These are phyloP conservation scores for Pyricularia grisea DNA, from an alignment of 2,329 filamentous ascomycete species.

Conservation along the genomic window DNA sequence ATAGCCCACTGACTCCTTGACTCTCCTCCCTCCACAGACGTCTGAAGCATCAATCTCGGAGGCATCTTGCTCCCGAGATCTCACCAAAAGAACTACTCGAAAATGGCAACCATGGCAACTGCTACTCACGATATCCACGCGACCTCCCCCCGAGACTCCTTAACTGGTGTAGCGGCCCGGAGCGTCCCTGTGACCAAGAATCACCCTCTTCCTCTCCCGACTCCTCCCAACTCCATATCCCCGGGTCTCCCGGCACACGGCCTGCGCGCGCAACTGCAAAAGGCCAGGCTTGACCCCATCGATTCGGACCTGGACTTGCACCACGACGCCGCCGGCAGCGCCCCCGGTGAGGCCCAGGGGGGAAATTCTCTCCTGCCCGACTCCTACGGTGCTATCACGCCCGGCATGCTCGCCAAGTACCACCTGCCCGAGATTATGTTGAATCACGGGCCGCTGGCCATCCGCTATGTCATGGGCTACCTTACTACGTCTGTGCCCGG, in stretches of 20 bases:
- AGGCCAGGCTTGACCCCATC: constrained; percentile 52
- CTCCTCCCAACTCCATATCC: constrained; percentile 92
- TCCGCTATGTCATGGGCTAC: constrained; percentile 92
- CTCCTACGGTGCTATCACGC: constrained; percentile 73
- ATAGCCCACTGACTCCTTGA: constrained; percentile 7
- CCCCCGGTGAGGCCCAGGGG: constrained; percentile 24
- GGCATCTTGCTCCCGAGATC: constrained; percentile 9
- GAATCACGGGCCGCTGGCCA: constrained; percentile 81
- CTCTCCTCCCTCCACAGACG: constrained; percentile 19
- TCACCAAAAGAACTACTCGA: constrained; percentile 18
- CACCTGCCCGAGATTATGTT: constrained; percentile 87
- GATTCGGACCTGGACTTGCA: constrained; percentile 85
- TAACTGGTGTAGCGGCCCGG: constrained; percentile 61
- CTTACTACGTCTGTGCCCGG: constrained; percentile 88
- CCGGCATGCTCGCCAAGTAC: constrained; percentile 75
- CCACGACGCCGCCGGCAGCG: constrained; percentile 46
- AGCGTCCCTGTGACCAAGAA: constrained; percentile 53
- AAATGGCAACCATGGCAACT: constrained; percentile 57
- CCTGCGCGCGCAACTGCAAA: constrained; percentile 58
- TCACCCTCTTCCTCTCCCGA: constrained; percentile 69
- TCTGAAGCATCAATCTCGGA: constrained; percentile 29
- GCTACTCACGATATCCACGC: constrained; percentile 59
- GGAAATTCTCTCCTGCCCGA: constrained; percentile 31
- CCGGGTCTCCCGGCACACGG: constrained; percentile 76
- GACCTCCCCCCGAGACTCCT: constrained; percentile 59